Evolutionary conservation across 805 yeast species (phyloP), one percentile per base, ranked within the genome.

Genomic region (Candida chilensis): DNA sequence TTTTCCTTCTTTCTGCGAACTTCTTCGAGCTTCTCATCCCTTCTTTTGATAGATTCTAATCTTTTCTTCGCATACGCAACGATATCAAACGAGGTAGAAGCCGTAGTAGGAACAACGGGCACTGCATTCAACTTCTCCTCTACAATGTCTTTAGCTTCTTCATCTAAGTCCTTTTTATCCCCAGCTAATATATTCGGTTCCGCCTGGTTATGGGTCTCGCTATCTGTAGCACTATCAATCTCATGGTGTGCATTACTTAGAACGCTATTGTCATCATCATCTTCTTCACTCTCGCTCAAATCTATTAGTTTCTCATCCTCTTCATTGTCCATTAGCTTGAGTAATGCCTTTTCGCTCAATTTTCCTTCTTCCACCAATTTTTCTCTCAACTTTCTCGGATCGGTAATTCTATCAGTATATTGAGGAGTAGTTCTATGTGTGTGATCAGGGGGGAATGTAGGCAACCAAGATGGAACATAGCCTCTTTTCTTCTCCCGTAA

Each of bases 391-490:
- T 70, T 60, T 38, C 79, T 73, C 36, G 88, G 84, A 44, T 85
- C 90, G 2, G 77, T 70, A 11, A 77, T 54, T 14, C 78, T 63
- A 16, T 72, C 60, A 33, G 77, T 66, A 48, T 62, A 87, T 38
- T 67, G 66, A 0, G 95, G 81, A 0, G 95, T 82, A 33, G 77
- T 71, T 51, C 74, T 76, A 49, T 81, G 90, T 0, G 97, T 90
- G 52, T 88, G 94, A 44, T 86, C 95, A 0, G 97, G 95, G 1
- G 98, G 98, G 17, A 90, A 64, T 9, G 75, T 74, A 0, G 98
- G 98, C 41, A 90, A 57, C 78, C 87, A 87, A 5, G 57, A 47
- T 1, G 94, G 94, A 5, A 84, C 66, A 35, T 73, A 72, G 4
- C 50, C 47, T 28, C 57, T 57, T 21, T 51, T 39, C 17, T 51